Base-by-base conservation (phyloP, 345 rosid species). In the Crucihimalaya himalaica region DNA sequence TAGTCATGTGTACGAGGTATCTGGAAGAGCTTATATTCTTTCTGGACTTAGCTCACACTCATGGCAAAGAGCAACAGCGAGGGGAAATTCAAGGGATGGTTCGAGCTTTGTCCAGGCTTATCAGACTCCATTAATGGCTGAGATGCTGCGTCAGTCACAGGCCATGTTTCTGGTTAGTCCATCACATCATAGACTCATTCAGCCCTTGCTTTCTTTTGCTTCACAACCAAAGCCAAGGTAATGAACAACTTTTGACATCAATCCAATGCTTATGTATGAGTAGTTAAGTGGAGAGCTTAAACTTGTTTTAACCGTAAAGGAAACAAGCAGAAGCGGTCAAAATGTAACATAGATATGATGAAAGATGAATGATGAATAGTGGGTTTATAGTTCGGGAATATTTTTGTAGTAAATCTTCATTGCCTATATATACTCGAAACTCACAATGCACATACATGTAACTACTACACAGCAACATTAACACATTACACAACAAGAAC, bases 11-110 rank as follows among this genome's bases (percentile, higher is more conserved):
- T 92, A 92, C 1, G 92, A 92, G 77, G 87, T 84, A 58, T 87
- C 89, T 0, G 95, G 98, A 12, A 83, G 98, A 62, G 98, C 95
- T 40, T 92, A 88, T 65, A 85, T 92, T 37, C 87, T 93, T 6
- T 93, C 98, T 0, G 97, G 98, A 43, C 85, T 92, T 63, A 90
- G 95, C 82, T 92, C 98, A 4, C 97, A 92, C 73, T 92, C 95
- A 2, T 88, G 98, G 98, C 97, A 92, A 76, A 83, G 98, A 83
- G 96, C 97, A 37, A 88, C 97, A 4, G 85, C 91, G 14, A 87
- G 16, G 21, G 23, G 97, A 18, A 87, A 90, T 81, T 90, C 97
- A 51, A 85, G 83, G 0, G 89, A 88, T 4, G 83, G 91, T 53
- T 89, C 88, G 12, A 92, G 88, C 79, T 81, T 90, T 43, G 73